Conservation (phyloP, 257 asterid genomes). For the Nicotiana otophora region DNA sequence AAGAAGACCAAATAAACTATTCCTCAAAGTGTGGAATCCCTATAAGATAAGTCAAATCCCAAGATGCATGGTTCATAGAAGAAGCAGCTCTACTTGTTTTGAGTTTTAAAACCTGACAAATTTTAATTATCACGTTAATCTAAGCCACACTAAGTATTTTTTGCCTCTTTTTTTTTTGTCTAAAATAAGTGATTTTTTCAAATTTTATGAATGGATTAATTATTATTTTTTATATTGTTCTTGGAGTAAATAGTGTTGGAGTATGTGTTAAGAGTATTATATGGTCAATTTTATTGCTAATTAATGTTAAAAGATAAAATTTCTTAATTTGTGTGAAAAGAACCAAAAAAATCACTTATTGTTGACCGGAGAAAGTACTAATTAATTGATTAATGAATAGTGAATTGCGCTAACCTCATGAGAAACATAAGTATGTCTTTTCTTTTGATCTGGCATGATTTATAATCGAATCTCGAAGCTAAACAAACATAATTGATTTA, state of each 20-base stretch:
- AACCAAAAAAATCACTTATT: too few relatives aligned
- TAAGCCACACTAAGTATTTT: too few relatives aligned
- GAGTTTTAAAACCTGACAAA: constrained; percentile 1
- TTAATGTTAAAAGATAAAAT: too few relatives aligned
- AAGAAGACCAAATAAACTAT: background rate
- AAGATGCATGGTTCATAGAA: background rate
- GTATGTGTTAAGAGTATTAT: too few relatives aligned
- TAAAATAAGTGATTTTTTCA: too few relatives aligned
- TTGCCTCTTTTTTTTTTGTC: too few relatives aligned
- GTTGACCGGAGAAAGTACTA: background rate
- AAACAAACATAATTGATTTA: constrained; percentile 10
- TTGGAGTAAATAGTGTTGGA: too few relatives aligned
- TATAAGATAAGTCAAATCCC: constrained; percentile 6
- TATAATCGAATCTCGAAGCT: constrained; percentile 13
- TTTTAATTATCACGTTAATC: background rate
- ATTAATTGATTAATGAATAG: constrained; percentile 8
- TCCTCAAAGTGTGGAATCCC: constrained; percentile 2
- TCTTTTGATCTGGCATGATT: constrained; percentile 19
- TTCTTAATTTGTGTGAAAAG: too few relatives aligned
- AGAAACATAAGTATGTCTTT: constrained; percentile 34
- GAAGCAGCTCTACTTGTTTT: background rate
- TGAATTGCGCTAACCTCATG: constrained; percentile 17
- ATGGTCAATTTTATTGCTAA: too few relatives aligned
- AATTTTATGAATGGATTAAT: too few relatives aligned
- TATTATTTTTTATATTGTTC: too few relatives aligned